Evolutionary conservation across 2,329 filamentous ascomycete species (phyloP).

Genomic region (Chalara sp.): DNA sequence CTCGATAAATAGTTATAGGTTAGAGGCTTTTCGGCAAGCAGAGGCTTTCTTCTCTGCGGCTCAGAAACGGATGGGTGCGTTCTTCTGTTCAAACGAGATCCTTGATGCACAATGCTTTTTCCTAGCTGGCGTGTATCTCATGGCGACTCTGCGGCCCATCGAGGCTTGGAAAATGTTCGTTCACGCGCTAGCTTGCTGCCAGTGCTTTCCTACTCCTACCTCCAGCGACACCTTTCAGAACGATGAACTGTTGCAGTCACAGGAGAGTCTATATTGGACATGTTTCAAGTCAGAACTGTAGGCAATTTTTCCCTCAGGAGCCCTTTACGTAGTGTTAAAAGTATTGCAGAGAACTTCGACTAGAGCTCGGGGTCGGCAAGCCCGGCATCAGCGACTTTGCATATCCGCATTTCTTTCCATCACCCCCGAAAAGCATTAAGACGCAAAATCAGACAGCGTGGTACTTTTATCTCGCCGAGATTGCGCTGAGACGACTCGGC

Average conservation of each 20-base stretch:
- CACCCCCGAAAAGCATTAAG: constrained; percentile 21
- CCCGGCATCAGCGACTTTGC: constrained; percentile 22
- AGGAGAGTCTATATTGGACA: constrained; percentile 46
- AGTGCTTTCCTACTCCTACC: constrained; percentile 26
- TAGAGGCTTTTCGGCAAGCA: constrained; percentile 38
- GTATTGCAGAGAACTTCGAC: constrained; percentile 18
- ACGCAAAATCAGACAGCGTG: constrained; percentile 25
- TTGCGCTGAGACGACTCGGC: constrained; percentile 35
- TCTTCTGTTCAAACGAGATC: constrained; percentile 34
- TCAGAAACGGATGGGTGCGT: constrained; percentile 40
- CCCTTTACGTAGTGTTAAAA: not conserved
- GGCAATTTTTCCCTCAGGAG: not conserved
- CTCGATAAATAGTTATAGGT: not conserved
- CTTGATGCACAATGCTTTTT: constrained; percentile 45
- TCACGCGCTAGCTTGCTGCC: constrained; percentile 42
- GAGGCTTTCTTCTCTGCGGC: constrained; percentile 37
- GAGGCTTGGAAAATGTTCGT: constrained; percentile 46
- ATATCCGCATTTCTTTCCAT: constrained; percentile 26
- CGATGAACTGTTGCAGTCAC: not conserved
- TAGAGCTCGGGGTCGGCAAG: constrained; percentile 37
- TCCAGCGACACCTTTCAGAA: not conserved
- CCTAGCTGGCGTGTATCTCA: constrained; percentile 41
- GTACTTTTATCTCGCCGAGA: constrained; percentile 50
- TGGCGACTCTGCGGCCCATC: constrained; percentile 39
- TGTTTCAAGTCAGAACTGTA: constrained; percentile 46